Base-by-base conservation (phyloP, 768 basidiomycete species). In the Leccinellum rugosiceps region DNA sequence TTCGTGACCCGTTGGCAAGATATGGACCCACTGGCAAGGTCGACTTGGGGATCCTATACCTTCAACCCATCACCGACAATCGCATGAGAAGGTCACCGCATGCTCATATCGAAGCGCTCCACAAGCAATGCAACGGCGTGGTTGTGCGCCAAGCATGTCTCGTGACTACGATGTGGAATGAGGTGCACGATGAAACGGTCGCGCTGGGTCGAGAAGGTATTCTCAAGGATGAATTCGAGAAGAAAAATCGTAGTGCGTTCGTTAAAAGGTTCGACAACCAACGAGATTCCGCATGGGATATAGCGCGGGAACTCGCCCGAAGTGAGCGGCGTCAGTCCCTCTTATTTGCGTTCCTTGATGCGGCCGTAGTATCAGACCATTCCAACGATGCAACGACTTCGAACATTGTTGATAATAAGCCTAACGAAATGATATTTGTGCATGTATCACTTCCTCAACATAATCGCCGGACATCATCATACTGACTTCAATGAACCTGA, bases 81-180 rank as follows among this genome's bases (percentile, higher is more conserved):
- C 58, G 58, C 2, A 26, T 52, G 19, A 45, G 10, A 19, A 23
- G 21, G 6, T 26, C 50, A 8, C 58, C 58, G 5, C 45, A 19
- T 4, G 7, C 23, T 3, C 13, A 61, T 17, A 55, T 60, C 8
- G 38, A 55, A 13, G 52, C 25, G 44, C 26, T 60, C 48, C 53
- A 38, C 9, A 44, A 44, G 26, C 58, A 51, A 10, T 55, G 58
- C 8, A 48, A 25, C 30, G 3, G 43, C 13, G 8, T 35, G 9
- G 15, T 10, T 15, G 48, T 55, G 25, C 45, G 58, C 34, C 38
- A 44, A 10, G 38, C 48, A 48, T 60, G 57, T 31, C 44, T 60
- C 4, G 34, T 58, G 25, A 60, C 57, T 19, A 58, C 59, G 2
- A 54, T 60, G 59, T 58, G 59, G 56, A 41, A 60, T 48, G 15